Conservation (phyloP, 371 early-diverging fungal genomes). For the Batkoa obscura region DNA sequence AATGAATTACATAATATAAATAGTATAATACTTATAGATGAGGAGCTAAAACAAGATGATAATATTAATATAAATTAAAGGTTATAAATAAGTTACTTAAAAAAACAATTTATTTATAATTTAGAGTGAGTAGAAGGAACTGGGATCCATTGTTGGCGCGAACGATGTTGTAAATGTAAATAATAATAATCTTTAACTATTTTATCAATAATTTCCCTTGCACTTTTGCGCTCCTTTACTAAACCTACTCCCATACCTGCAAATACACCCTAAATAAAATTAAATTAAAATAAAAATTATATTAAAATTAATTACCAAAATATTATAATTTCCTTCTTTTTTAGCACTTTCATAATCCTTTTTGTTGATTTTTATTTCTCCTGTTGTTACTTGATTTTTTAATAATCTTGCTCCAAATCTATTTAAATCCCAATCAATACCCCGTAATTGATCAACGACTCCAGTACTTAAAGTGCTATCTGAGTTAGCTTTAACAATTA, state of each 20-base stretch:
- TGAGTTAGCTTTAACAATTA: not conserved
- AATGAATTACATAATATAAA: too few relatives aligned
- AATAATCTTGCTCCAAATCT: not conserved
- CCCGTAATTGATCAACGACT: not conserved
- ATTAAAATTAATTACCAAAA: not conserved
- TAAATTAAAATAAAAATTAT: not conserved
- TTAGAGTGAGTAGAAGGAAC: too few relatives aligned
- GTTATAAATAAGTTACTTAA: too few relatives aligned
- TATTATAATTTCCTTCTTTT: not conserved
- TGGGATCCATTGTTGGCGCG: not conserved
- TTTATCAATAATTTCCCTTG: not conserved
- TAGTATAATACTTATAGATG: too few relatives aligned
- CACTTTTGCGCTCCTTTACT: not conserved
- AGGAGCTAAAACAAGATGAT: too few relatives aligned
- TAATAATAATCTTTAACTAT: not conserved
- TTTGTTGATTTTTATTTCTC: not conserved
- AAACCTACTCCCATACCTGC: conserved; percentile 1
- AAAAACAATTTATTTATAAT: too few relatives aligned
- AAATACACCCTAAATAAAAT: conserved; percentile 1
- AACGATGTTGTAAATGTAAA: not conserved
- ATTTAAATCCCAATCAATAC: not conserved
- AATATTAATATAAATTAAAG: too few relatives aligned
- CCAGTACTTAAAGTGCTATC: not conserved
- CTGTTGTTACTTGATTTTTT: conserved; percentile 1
- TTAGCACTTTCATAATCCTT: not conserved